Conservation (phyloP, 2,329 filamentous ascomycete species). For the Microcera coccophila region DNA sequence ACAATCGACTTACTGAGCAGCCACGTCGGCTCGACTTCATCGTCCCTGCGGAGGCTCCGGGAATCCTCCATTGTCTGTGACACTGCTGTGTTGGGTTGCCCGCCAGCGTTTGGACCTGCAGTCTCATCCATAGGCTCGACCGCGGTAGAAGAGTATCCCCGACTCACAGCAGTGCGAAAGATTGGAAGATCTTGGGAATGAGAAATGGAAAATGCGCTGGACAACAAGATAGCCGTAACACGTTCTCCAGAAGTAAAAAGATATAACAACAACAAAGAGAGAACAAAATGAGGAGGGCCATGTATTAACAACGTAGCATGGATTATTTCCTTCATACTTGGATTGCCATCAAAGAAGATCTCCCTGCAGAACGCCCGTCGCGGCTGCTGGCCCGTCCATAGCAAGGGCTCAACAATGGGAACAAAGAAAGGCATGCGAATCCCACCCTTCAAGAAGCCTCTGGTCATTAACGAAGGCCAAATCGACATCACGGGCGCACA, state of each 20-base stretch:
- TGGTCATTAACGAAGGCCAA: neutral
- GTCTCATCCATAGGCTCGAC: constrained; percentile 7
- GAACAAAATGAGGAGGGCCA: neutral
- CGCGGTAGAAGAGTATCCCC: constrained; percentile 3
- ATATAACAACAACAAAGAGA: neutral
- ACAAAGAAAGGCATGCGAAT: constrained; percentile 19
- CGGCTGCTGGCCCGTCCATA: constrained; percentile 3
- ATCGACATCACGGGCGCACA: too few species aligned
- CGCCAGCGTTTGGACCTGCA: neutral
- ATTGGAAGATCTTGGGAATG: too few species aligned
- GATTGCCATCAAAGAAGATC: neutral
- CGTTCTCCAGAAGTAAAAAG: neutral
- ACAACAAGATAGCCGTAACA: neutral
- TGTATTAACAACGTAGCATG: too few species aligned
- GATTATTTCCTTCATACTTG: neutral
- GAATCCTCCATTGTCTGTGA: neutral
- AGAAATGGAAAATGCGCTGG: neutral
- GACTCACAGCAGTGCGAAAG: neutral
- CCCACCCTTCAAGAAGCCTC: constrained; percentile 1
- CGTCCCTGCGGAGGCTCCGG: neutral
- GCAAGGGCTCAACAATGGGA: constrained; percentile 8
- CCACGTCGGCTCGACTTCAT: neutral
- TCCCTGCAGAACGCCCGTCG: constrained; percentile 8
- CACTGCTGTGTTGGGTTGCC: neutral
- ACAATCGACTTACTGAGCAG: constrained; percentile 1